These are phyloP conservation scores for Echria macrotheca DNA, from an alignment of 495 filamentous ascomycete species.

Conservation along the genomic window DNA sequence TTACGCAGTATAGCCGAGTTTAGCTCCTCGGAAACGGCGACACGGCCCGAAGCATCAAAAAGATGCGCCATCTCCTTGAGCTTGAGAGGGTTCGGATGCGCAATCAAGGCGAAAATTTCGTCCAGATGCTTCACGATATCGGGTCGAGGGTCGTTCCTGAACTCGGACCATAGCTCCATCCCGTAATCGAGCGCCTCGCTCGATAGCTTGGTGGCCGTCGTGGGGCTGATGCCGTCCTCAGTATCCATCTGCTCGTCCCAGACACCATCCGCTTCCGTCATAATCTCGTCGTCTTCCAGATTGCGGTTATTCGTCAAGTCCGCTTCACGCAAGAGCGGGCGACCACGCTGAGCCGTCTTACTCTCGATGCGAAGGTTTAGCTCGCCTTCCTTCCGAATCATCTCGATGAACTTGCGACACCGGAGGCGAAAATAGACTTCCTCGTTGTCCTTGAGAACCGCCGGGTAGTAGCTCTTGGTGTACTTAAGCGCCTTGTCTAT, in stretches of 20 bases:
- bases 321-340: too few species aligned
- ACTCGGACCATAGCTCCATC: slow-evolving; percentile 69
- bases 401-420: slow-evolving; percentile 91
- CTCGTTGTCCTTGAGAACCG: slow-evolving; percentile 76
- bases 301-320: too few species aligned
- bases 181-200: slow-evolving; percentile 75
- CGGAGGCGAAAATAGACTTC: slow-evolving; percentile 86
- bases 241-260: slow-evolving; percentile 43
- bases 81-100: slow-evolving; percentile 74
- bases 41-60: slow-evolving; percentile 68
- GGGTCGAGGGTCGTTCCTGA: slow-evolving; percentile 58
- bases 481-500: slow-evolving; percentile 84
- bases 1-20: slow-evolving; percentile 91
- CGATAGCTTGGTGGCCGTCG: slow-evolving; percentile 49
- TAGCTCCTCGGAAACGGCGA: slow-evolving; percentile 84
- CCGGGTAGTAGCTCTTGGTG: slow-evolving; percentile 72
- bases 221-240: slow-evolving; percentile 40
- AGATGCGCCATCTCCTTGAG: slow-evolving; percentile 72
- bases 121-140: slow-evolving; percentile 69
- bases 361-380: slow-evolving; percentile 45
- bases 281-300: slow-evolving; percentile 64
- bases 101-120: slow-evolving; percentile 85
- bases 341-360: slow-evolving; percentile 5
- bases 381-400: slow-evolving; percentile 80
- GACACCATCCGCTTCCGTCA: slow-evolving; percentile 50